phyloP scores from a whole-genome alignment of 2,329 filamentous ascomycete species.

The Cercospora zeae-maydis region DNA sequence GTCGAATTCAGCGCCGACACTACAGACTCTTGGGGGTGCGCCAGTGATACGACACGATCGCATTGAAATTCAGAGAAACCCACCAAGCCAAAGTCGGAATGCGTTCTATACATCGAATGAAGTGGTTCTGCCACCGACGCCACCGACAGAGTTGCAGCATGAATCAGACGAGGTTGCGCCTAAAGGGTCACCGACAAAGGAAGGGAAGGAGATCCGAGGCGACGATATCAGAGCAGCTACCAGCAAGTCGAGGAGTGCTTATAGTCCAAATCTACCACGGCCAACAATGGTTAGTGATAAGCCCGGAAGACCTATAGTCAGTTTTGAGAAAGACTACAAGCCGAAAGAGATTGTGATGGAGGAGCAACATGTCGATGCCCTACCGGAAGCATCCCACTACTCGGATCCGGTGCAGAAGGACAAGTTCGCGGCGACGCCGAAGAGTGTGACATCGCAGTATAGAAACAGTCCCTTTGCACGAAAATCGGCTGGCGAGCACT shows the following conservation, averaged over 20 bases:
- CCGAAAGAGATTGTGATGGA: constrained; percentile 70
- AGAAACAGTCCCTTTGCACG: constrained; percentile 1
- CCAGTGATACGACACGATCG: constrained; percentile 40
- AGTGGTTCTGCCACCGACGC: constrained; percentile 38
- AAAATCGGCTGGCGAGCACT: background rate
- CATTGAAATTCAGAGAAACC: constrained; percentile 79
- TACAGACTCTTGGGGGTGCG: constrained; percentile 24
- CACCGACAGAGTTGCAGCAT: constrained; percentile 32
- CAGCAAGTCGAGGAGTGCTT: constrained; percentile 80
- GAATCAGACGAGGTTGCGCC: constrained; percentile 41
- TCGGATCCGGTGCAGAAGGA: constrained; percentile 4
- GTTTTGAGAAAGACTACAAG: constrained; percentile 84
- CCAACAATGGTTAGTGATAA: constrained; percentile 88
- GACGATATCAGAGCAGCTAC: constrained; percentile 89
- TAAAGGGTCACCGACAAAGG: constrained; percentile 52
- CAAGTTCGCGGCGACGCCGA: background rate
- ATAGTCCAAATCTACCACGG: constrained; percentile 80
- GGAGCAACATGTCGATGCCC: constrained; percentile 39
- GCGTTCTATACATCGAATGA: constrained; percentile 72
- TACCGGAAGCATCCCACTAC: background rate
- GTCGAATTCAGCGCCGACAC: constrained; percentile 45
- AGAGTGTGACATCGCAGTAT: constrained; percentile 1
- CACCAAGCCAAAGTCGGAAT: constrained; percentile 77
- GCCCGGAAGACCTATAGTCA: constrained; percentile 90
- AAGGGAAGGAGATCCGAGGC: constrained; percentile 36